Evolutionary conservation across 2,329 filamentous ascomycete species (phyloP).

Genomic region (Ophiocordyceps camponoti-floridani): DNA sequence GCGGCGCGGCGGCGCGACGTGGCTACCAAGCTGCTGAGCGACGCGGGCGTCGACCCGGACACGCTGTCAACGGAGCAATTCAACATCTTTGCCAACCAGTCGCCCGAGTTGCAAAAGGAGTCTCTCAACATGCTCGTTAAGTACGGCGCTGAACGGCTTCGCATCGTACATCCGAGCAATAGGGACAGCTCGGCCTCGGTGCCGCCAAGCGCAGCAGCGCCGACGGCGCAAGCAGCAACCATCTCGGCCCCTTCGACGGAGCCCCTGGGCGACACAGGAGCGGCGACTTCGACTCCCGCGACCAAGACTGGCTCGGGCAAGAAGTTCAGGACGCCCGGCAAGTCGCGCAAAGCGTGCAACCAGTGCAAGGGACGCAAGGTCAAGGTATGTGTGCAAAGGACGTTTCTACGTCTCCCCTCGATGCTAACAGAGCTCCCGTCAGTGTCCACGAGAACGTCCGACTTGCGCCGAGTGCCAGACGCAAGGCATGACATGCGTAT

Average conservation of each 20-base stretch:
- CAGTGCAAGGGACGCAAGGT: conserved; percentile 16
- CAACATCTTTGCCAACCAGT: conserved; percentile 41
- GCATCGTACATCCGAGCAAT: conserved; percentile 35
- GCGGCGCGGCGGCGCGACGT: conserved; percentile 28
- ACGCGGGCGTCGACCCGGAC: conserved; percentile 29
- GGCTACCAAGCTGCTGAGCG: conserved; percentile 27
- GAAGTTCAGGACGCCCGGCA: conserved; percentile 9
- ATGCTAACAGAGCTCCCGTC: conserved; percentile 4
- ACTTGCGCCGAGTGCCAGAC: conserved; percentile 19
- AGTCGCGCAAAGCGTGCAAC: conserved; percentile 16
- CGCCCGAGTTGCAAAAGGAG: conserved; percentile 32
- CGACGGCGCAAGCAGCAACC: conserved; percentile 5
- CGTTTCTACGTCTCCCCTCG: neutral
- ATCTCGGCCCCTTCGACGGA: conserved; percentile 7
- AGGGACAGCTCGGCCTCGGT: conserved; percentile 12
- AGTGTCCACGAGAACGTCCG: conserved; percentile 24
- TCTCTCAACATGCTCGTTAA: conserved; percentile 37
- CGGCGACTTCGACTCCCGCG: conserved; percentile 9
- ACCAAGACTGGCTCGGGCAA: conserved; percentile 1
- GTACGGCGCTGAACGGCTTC: conserved; percentile 37
- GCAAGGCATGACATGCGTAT: conserved; percentile 17
- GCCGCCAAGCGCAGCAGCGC: conserved; percentile 8
- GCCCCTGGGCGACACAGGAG: conserved; percentile 12
- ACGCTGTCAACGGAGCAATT: conserved; percentile 37
- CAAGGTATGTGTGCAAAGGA: conserved; percentile 15